Percentiles rank a stretch among this genome's conserved stretches.
Conservation (phyloP, 148 eudicot genomes). For the Dianthus caryophyllus region DNA sequence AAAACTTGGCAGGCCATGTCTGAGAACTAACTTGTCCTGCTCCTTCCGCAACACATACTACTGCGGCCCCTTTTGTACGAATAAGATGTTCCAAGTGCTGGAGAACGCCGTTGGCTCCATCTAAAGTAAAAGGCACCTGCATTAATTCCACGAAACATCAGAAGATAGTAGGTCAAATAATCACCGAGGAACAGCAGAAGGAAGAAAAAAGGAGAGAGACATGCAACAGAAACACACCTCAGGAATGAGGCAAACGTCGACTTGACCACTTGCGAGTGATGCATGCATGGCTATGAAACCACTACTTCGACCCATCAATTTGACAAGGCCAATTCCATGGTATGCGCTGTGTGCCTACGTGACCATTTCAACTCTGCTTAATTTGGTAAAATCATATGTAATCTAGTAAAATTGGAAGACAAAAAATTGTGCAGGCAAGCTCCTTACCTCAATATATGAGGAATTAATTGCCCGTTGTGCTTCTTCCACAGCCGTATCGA, state of each 20-base stretch:
- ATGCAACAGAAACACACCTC: slow-evolving; percentile 29
- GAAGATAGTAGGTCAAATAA: neutral
- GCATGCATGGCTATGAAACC: slow-evolving; percentile 56
- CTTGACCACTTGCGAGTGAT: slow-evolving; percentile 53
- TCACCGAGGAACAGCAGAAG: neutral
- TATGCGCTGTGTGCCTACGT: slow-evolving; percentile 47
- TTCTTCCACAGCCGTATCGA: slow-evolving; percentile 53
- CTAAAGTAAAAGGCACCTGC: slow-evolving; percentile 41
- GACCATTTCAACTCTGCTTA: neutral
- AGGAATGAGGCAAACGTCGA: slow-evolving; percentile 47
- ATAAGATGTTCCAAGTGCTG: slow-evolving; percentile 40
- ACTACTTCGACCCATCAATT: slow-evolving; percentile 57
- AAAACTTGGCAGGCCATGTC: neutral
- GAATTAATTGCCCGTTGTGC: slow-evolving; percentile 52
- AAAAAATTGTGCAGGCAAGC: neutral
- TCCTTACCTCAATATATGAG: slow-evolving; percentile 42
- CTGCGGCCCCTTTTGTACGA: slow-evolving; percentile 46
- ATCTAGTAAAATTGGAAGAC: neutral
- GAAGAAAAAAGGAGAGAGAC: neutral
- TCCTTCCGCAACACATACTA: slow-evolving; percentile 47
- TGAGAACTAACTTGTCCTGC: slow-evolving; percentile 45
- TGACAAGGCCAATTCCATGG: slow-evolving; percentile 50
- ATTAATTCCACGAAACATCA: neutral
- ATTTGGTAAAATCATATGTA: neutral
- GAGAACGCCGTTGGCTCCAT: slow-evolving; percentile 42